Evolutionary conservation across 306 rosid genomes (phyloP).

Genomic region (Rubus parviflorus): DNA sequence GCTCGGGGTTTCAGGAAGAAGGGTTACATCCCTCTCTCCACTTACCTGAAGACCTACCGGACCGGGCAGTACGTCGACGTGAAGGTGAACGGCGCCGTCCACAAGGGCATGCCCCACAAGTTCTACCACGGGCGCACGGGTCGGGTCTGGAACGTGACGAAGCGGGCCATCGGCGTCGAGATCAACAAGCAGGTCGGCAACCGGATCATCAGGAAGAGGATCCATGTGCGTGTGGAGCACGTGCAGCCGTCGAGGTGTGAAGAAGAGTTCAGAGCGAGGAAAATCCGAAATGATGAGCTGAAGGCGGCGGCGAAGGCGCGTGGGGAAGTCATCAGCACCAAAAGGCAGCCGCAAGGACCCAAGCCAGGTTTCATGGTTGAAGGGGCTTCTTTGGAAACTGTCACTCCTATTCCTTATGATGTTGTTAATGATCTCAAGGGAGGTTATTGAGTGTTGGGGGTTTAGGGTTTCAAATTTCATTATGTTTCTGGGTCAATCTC

Average conservation of each 20-base stretch:
- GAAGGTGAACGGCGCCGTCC: constrained; percentile 92
- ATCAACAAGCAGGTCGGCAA: constrained; percentile 74
- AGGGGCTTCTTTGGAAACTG: constrained; percentile 25
- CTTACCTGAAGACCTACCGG: constrained; percentile 66
- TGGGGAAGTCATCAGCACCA: constrained; percentile 22
- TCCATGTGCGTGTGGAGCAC: constrained; percentile 32
- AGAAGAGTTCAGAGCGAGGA: constrained; percentile 21
- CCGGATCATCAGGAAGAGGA: constrained; percentile 28
- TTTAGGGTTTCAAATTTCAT: not conserved
- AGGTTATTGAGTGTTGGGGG: constrained; percentile 10
- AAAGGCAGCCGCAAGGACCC: constrained; percentile 13
- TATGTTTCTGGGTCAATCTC: not conserved
- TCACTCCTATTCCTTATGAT: constrained; percentile 30
- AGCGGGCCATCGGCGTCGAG: constrained; percentile 90
- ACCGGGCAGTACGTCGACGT: constrained; percentile 79
- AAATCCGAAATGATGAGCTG: constrained; percentile 20
- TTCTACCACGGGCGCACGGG: constrained; percentile 98
- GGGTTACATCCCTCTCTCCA: constrained; percentile 83
- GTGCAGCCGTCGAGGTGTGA: constrained; percentile 17
- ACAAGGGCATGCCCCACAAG: constrained; percentile 96
- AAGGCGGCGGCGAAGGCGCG: constrained; percentile 28
- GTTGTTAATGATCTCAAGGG: constrained; percentile 32
- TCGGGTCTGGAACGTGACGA: constrained; percentile 85
- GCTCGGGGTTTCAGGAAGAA: constrained; percentile 95
- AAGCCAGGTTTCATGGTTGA: constrained; percentile 31